Conservation (phyloP, 192 early-diverging fungal species). For the Rhizophagus clarus region DNA sequence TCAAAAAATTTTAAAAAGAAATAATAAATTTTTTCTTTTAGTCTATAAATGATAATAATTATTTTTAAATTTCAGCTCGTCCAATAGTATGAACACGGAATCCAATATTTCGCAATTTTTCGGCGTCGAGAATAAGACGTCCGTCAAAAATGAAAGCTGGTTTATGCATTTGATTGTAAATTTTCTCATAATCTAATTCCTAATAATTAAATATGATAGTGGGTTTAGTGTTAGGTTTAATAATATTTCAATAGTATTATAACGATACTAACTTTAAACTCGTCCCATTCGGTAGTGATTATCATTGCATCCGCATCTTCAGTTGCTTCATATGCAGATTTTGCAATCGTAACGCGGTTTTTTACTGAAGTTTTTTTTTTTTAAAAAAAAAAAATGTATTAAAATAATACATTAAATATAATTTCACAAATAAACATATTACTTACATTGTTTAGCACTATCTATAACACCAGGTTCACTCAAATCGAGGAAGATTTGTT, state of each 20-base stretch:
- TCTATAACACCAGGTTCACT: slow-evolving; percentile 57
- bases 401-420: too few relatives aligned
- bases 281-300: slow-evolving; percentile 88
- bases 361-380: slow-evolving; percentile 40
- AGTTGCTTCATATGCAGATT: slow-evolving; percentile 69
- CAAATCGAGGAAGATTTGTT: slow-evolving; percentile 73
- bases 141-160: slow-evolving; percentile 93
- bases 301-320: slow-evolving; percentile 77
- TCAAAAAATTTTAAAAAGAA: not conserved
- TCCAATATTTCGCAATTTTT: slow-evolving; percentile 71
- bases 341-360: slow-evolving; percentile 64
- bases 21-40: not conserved
- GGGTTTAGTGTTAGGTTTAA: not conserved
- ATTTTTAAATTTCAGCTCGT: slow-evolving; percentile 37
- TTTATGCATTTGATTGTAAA: slow-evolving; percentile 75
- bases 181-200: slow-evolving; percentile 64
- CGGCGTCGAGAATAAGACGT: slow-evolving; percentile 73
- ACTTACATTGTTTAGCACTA: slow-evolving; percentile 40
- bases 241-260: not conserved
- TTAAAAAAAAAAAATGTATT: not conserved
- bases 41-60: not conserved
- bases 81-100: slow-evolving; percentile 78
- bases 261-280: slow-evolving; percentile 66
- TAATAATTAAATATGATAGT: not conserved
- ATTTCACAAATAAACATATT: not conserved